phyloP scores from a whole-genome alignment of 2,329 filamentous ascomycete genomes.

The Bipolaris sorokiniana region DNA sequence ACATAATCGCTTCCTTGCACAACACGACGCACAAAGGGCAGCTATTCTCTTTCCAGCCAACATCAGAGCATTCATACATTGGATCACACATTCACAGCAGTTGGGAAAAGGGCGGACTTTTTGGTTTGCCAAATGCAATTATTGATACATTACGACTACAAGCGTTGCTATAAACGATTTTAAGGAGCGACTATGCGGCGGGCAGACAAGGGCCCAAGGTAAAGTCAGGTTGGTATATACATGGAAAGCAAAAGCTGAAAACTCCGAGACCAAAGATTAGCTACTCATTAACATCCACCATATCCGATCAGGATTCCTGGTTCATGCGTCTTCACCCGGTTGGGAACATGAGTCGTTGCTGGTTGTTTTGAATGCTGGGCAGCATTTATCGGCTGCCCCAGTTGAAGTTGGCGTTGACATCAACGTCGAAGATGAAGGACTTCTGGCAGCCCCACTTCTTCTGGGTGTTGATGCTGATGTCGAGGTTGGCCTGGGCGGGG shows the following conservation, averaged over 20 bases:
- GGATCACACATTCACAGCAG: background rate
- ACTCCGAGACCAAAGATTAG: background rate
- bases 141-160: constrained; percentile 14
- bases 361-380: background rate
- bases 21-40: background rate
- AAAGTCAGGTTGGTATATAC: constrained; percentile 11
- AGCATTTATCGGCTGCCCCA: constrained; percentile 17
- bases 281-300: constrained; percentile 6
- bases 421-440: constrained; percentile 32
- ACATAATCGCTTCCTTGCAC: background rate
- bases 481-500: constrained; percentile 24
- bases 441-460: constrained; percentile 31
- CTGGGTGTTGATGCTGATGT: constrained; percentile 22
- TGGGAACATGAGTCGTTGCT: constrained; percentile 5
- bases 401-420: constrained; percentile 31
- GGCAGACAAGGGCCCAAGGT: constrained; percentile 7
- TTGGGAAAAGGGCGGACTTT: no score
- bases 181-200: constrained; percentile 15
- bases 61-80: background rate
- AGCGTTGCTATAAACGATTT: constrained; percentile 4
- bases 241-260: background rate
- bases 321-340: background rate
- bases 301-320: background rate
- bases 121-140: background rate
- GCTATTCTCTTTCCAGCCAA: background rate